A percentile compares a stretch with the other conserved stretches of the same genome.
phyloP scores from a whole-genome alignment of 2,329 filamentous ascomycete species.

The Hymenoscyphus occultus region DNA sequence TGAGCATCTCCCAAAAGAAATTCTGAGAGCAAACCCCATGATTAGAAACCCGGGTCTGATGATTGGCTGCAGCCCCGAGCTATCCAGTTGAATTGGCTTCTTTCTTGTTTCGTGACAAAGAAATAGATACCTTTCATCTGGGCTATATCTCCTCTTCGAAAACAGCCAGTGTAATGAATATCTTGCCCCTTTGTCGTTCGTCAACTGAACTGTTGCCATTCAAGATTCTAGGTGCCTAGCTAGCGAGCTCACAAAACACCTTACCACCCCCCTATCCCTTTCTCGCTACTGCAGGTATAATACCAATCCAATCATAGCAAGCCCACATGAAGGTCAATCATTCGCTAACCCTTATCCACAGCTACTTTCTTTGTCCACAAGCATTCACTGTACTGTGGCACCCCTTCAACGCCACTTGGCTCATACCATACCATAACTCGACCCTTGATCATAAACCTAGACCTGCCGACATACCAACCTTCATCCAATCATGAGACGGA shows the following conservation, averaged over 20 bases:
- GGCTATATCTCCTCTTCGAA: constrained; percentile 1
- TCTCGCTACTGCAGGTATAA: background rate
- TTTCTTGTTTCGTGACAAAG: background rate
- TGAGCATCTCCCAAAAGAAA: background rate
- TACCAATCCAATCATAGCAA: background rate
- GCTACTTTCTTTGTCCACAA: background rate
- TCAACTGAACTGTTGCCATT: background rate
- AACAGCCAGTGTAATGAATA: background rate
- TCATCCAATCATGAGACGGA: constrained; percentile 19
- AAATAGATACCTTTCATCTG: constrained; percentile 1
- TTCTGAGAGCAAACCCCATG: constrained; percentile 2
- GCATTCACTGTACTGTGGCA: background rate
- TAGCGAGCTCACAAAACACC: constrained; percentile 1
- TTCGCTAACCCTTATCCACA: constrained; percentile 13
- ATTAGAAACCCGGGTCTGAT: constrained; percentile 2
- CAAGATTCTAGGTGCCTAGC: background rate
- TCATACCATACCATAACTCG: background rate
- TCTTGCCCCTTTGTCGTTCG: background rate
- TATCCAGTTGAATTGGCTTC: background rate
- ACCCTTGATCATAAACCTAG: background rate
- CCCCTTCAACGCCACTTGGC: background rate
- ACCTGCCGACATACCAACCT: background rate
- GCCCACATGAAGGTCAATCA: constrained; percentile 3
- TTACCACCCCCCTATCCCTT: background rate
- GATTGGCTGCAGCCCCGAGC: background rate